phyloP scores from a whole-genome alignment of 371 early-diverging fungal species.

The Choanephora cucurbitarum region DNA sequence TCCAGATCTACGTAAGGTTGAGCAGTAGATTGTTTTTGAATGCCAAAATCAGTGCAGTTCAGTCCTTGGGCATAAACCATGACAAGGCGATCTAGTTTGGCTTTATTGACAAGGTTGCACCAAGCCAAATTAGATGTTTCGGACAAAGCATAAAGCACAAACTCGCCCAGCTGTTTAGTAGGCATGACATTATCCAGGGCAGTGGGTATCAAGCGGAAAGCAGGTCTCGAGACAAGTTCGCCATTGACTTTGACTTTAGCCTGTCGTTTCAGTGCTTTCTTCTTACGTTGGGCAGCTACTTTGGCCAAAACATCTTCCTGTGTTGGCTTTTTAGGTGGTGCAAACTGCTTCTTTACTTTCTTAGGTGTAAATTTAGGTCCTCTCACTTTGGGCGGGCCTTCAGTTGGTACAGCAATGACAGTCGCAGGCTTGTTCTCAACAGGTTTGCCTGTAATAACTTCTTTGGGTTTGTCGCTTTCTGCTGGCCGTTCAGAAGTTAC shows the following conservation, averaged over 20 bases:
- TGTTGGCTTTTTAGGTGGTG: constrained; percentile 5
- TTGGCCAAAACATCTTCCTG: constrained; percentile 21
- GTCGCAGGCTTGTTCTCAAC: constrained; percentile 2
- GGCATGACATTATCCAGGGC: constrained; percentile 16
- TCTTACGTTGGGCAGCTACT: constrained; percentile 27
- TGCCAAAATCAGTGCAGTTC: constrained; percentile 35
- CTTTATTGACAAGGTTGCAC: constrained; percentile 30
- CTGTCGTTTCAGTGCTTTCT: constrained; percentile 24
- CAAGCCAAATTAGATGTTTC: constrained; percentile 32
- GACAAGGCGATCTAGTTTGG: constrained; percentile 29
- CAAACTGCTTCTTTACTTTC: constrained; percentile 12
- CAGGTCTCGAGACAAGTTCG: constrained; percentile 20
- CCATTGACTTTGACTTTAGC: constrained; percentile 16
- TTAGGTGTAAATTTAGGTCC: constrained; percentile 8
- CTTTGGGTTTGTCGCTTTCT: constrained; percentile 7
- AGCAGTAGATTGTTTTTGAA: constrained; percentile 9
- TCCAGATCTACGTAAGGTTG: constrained; percentile 22
- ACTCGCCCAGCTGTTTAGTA: constrained; percentile 35
- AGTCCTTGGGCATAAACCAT: constrained; percentile 42
- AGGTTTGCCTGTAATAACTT: neutral
- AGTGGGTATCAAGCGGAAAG: constrained; percentile 23
- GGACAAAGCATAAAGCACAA: constrained; percentile 36
- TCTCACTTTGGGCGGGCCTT: neutral
- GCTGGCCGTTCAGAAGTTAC: neutral
- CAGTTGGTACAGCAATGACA: constrained; percentile 1